These are phyloP conservation scores for Phoenix roebelenii DNA, from an alignment of 176 grass and related monocot genomes.

Conservation along the genomic window DNA sequence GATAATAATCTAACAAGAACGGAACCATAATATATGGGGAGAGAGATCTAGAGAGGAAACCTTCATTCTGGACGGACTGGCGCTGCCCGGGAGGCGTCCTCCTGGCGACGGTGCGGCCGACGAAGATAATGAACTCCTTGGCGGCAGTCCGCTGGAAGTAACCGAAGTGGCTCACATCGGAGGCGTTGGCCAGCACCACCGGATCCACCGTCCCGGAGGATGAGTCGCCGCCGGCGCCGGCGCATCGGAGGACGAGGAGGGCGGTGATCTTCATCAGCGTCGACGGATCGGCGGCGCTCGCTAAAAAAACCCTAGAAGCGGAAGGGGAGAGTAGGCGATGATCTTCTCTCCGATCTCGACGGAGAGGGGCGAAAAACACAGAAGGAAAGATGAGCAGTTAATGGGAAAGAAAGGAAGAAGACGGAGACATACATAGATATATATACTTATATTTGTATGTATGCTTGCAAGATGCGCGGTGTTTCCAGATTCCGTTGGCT, in stretches of 20 bases:
- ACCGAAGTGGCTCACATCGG: slow-evolving; percentile 90
- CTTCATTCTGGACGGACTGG: slow-evolving; percentile 92
- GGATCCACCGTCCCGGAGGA: slow-evolving; percentile 34
- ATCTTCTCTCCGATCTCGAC: not conserved
- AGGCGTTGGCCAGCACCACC: slow-evolving; percentile 68
- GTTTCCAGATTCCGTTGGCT: too few species aligned
- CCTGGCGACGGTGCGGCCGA: slow-evolving; percentile 72
- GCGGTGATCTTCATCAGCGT: slow-evolving; percentile 76
- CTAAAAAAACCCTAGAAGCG: too few species aligned
- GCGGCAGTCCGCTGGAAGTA: slow-evolving; percentile 71
- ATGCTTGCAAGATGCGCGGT: too few species aligned
- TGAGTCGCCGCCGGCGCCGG: slow-evolving; percentile 26
- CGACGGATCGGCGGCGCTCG: not conserved
- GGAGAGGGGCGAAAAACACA: not conserved
- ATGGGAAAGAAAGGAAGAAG: too few species aligned
- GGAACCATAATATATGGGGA: too few species aligned
- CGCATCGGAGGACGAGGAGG: slow-evolving; percentile 54
- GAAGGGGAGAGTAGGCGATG: not conserved
- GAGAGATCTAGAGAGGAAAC: slow-evolving; percentile 16
- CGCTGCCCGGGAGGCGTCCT: slow-evolving; percentile 64
- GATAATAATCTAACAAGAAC: too few species aligned
- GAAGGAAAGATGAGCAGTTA: too few species aligned
- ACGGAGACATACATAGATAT: too few species aligned
- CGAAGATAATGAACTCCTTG: slow-evolving; percentile 81
- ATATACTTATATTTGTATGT: too few species aligned